phyloP scores from a whole-genome alignment of 2,329 filamentous ascomycete genomes.

The Arthrobotrys sphaeroides region DNA sequence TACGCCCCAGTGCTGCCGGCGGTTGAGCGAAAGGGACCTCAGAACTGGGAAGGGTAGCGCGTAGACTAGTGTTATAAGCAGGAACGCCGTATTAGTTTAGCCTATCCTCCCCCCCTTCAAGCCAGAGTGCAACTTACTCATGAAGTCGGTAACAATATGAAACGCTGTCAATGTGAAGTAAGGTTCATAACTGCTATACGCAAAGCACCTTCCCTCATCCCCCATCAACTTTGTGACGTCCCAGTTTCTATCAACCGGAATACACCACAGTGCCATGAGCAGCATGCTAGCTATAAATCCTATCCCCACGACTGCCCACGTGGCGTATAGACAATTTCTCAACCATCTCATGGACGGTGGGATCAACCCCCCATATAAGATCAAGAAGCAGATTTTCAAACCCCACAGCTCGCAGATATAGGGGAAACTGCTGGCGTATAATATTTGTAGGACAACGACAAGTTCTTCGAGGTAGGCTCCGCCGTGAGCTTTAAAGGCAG shows the following conservation, averaged over 20 bases:
- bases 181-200: constrained; percentile 43
- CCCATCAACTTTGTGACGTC: constrained; percentile 43
- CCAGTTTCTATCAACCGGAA: constrained; percentile 41
- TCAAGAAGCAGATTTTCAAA: constrained; percentile 38
- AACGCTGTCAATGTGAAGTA: constrained; percentile 47
- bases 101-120: not conserved
- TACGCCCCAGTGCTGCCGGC: constrained; percentile 46
- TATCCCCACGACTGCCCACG: constrained; percentile 32
- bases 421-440: constrained; percentile 48
- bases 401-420: constrained; percentile 51
- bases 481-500: constrained; percentile 30
- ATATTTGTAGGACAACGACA: constrained; percentile 28
- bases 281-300: constrained; percentile 42
- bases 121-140: constrained; percentile 23
- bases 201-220: constrained; percentile 36
- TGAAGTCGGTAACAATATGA: constrained; percentile 38
- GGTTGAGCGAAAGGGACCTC: constrained; percentile 34
- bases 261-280: constrained; percentile 42
- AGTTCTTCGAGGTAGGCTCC: constrained; percentile 26
- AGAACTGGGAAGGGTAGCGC: constrained; percentile 37
- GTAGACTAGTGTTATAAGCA: constrained; percentile 7
- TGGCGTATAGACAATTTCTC: constrained; percentile 40
- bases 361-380: constrained; percentile 40
- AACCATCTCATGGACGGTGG: constrained; percentile 42
- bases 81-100: not conserved